Evolutionary conservation across 768 basidiomycete species (phyloP).

Genomic region (Suillus discolor): DNA sequence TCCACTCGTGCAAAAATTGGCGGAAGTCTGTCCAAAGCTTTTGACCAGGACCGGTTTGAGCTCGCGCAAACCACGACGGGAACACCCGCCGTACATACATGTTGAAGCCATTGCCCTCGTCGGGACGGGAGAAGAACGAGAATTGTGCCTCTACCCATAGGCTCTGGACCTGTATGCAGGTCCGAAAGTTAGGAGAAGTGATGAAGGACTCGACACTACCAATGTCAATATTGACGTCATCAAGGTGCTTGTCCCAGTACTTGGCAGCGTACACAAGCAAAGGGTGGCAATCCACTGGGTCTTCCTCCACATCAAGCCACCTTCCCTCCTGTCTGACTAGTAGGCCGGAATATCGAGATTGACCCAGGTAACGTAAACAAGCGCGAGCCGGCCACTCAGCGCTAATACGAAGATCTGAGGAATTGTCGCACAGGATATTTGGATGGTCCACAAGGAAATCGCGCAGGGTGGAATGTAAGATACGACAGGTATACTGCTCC

Average conservation of each 20-base stretch:
- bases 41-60: not conserved
- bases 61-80: not conserved
- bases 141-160: slow-evolving; percentile 27
- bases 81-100: not conserved
- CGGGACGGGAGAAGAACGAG: not conserved
- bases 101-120: not conserved
- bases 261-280: slow-evolving; percentile 34
- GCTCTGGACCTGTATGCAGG: slow-evolving; percentile 33
- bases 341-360: slow-evolving; percentile 19
- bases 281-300: slow-evolving; percentile 25
- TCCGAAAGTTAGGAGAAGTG: slow-evolving; percentile 32
- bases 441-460: slow-evolving; percentile 2
- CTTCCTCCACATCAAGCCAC: slow-evolving; percentile 28
- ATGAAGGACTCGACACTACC: slow-evolving; percentile 24
- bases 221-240: slow-evolving; percentile 14
- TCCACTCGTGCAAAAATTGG: not conserved
- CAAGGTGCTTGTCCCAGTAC: slow-evolving; percentile 37
- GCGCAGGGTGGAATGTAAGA: slow-evolving; percentile 4
- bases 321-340: slow-evolving; percentile 17
- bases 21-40: not conserved
- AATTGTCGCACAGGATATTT: not conserved
- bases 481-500: slow-evolving; percentile 1
- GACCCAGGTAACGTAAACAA: slow-evolving; percentile 30
- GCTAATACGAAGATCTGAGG: not conserved
- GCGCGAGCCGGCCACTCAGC: slow-evolving; percentile 13